Conservation (phyloP, 1,284 basidiomycete genomes). For the Leccinum pachyderme region DNA sequence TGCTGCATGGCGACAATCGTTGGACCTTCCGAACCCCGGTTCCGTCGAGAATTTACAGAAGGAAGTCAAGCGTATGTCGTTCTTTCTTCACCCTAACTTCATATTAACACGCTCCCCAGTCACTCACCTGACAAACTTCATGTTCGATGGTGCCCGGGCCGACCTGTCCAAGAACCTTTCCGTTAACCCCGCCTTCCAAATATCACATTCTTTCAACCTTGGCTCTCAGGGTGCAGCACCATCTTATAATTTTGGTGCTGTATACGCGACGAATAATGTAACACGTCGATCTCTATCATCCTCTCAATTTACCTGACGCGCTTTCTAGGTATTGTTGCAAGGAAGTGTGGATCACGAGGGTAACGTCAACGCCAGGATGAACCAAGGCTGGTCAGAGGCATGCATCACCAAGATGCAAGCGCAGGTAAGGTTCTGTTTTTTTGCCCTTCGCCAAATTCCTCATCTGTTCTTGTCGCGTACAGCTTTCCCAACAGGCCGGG, state of each 20-base stretch:
- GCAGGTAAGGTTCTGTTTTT: slow-evolving; percentile 57
- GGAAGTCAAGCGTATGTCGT: slow-evolving; percentile 77
- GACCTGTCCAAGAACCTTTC: slow-evolving; percentile 95
- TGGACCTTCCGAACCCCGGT: slow-evolving; percentile 86
- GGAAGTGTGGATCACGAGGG: slow-evolving; percentile 94
- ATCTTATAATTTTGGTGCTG: slow-evolving; percentile 93
- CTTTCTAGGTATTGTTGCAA: slow-evolving; percentile 80
- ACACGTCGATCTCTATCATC: slow-evolving; percentile 15
- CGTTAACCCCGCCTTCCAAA: slow-evolving; percentile 94
- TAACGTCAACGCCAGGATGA: slow-evolving; percentile 85
- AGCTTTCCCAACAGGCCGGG: slow-evolving; percentile 68
- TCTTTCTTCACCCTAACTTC: slow-evolving; percentile 13
- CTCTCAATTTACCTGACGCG: slow-evolving; percentile 17
- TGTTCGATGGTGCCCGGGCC: slow-evolving; percentile 96
- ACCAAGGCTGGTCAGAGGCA: slow-evolving; percentile 82
- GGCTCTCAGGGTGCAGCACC: slow-evolving; percentile 75
- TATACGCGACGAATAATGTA: slow-evolving; percentile 84
- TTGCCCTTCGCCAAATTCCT: slow-evolving; percentile 11
- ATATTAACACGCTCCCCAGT: slow-evolving; percentile 43
- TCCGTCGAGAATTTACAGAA: slow-evolving; percentile 88
- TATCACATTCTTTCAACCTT: slow-evolving; percentile 93
- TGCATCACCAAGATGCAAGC: slow-evolving; percentile 89
- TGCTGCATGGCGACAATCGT: slow-evolving; percentile 74
- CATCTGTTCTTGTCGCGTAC: slow-evolving; percentile 8
- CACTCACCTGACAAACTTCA: slow-evolving; percentile 90